Conservation (phyloP, 148 eudicot species). For the Dysphania ambrosioides region DNA sequence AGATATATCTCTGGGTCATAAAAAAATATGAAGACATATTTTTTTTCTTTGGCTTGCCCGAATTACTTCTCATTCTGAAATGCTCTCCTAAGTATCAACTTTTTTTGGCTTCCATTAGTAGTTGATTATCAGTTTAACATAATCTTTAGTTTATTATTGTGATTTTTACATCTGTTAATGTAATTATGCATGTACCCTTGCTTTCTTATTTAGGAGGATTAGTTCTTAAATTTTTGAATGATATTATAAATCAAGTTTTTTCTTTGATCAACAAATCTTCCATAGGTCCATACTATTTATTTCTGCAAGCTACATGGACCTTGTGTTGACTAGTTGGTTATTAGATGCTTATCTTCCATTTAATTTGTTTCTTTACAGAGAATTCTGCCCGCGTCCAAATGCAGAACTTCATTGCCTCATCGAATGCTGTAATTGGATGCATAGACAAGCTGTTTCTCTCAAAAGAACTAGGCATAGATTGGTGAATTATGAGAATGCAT, state of each 20-base stretch:
- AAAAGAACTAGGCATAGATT: conserved; percentile 70
- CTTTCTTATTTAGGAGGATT: no score
- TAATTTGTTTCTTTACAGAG: conserved; percentile 40
- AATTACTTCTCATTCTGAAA: background rate
- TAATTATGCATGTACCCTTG: no score
- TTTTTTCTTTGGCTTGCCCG: background rate
- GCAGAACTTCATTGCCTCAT: conserved; percentile 67
- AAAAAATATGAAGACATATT: no score
- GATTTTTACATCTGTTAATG: no score
- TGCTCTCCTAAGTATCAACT: background rate
- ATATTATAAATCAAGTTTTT: no score
- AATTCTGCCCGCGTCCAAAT: conserved; percentile 64
- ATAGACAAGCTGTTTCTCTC: conserved; percentile 62
- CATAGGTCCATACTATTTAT: no score
- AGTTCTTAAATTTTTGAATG: background rate
- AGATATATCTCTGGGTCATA: no score
- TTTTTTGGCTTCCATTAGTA: background rate
- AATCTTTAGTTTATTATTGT: no score
- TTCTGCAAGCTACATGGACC: background rate
- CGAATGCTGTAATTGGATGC: conserved; percentile 51
- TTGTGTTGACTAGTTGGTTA: background rate
- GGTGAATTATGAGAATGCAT: conserved; percentile 38
- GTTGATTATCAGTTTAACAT: background rate
- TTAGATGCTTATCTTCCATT: conserved; percentile 3
- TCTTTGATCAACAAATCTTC: no score